Conservation (phyloP, 2,329 filamentous ascomycete species). For the Aspergillus tanneri region DNA sequence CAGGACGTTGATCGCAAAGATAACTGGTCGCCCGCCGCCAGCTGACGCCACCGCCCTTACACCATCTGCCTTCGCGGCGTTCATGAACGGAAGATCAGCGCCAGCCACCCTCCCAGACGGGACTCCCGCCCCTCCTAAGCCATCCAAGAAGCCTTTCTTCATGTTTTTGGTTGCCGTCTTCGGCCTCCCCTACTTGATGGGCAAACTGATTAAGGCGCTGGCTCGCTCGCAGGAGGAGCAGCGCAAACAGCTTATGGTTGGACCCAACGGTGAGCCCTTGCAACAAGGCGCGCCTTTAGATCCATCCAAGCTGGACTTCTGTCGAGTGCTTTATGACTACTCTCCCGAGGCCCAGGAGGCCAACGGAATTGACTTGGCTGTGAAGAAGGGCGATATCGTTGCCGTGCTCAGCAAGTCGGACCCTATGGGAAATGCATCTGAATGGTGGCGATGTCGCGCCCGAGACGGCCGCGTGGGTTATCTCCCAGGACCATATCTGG, state of each 20-base stretch:
- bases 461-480: slow-evolving; percentile 90
- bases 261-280: slow-evolving; percentile 48
- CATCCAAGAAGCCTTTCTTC: slow-evolving; percentile 91
- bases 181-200: slow-evolving; percentile 93
- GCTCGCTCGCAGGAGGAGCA: slow-evolving; percentile 84
- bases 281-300: slow-evolving; percentile 59
- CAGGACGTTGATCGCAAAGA: slow-evolving; percentile 82
- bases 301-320: slow-evolving; percentile 92
- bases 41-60: slow-evolving; percentile 85
- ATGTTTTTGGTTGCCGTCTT: slow-evolving; percentile 95
- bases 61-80: slow-evolving; percentile 84
- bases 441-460: slow-evolving; percentile 96
- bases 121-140: slow-evolving; percentile 64
- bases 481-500: slow-evolving; percentile 84
- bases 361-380: slow-evolving; percentile 79
- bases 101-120: slow-evolving; percentile 61
- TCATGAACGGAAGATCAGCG: slow-evolving; percentile 65
- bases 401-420: slow-evolving; percentile 91
- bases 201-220: slow-evolving; percentile 85
- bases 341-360: slow-evolving; percentile 66
- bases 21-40: slow-evolving; percentile 87
- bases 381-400: slow-evolving; percentile 93
- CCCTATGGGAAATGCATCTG: slow-evolving; percentile 83
- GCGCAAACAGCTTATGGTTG: slow-evolving; percentile 52
- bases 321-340: slow-evolving; percentile 91